Base-by-base conservation (phyloP, 208 protist species). In the Leishmania gerbilli region DNA sequence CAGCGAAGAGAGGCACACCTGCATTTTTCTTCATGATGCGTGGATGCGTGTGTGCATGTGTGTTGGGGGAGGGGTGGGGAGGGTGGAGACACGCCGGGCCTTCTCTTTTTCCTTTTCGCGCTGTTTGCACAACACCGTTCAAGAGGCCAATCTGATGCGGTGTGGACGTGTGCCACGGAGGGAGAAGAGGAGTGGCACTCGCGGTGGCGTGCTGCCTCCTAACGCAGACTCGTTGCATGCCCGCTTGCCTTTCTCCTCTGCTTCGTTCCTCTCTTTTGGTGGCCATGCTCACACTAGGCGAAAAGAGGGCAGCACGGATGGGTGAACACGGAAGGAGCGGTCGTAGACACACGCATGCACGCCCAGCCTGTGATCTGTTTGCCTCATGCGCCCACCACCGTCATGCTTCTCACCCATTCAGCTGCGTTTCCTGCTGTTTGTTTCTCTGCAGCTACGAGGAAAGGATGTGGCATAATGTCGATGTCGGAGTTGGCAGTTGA, bases 391-490 rank as follows among this genome's bases (percentile, higher is more conserved):
- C 24, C 45, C 27, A 31, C 45, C 37, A 37, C 45, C 31, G 69
- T 55, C 45, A 31, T n/a, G 40, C 11, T 27, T 19, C 45, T 7
- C 40, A 51, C 19, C 34, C 72, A 45, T 62, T 62, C 51, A 76
- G 45, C 51, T 76, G 47, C 17, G 47, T 27, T 42, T 42, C 51
- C 60, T 42, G 3, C 53, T 76, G 51, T 45, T 76, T 56, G 3
- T 37, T 51, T 7, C 45, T 17, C 45, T 47, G 42, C 9, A 74
- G 42, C 19, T 15, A 74, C 45, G 27, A 74, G 45, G 45, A 84
- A 83, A 58, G 40, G 3, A 19, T 64, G 53, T 7, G n/a, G 17
- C 53, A n/a, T 34, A 74, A 81, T 81, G 42, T 56, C 0, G 55
- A 42, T 27, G 37, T 74, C 49, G 40, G 19, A 31, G 24, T 2